Evolutionary conservation across 805 yeast genomes (phyloP), one percentile per base, ranked within the genome.

Genomic region (Ogataea pini): DNA sequence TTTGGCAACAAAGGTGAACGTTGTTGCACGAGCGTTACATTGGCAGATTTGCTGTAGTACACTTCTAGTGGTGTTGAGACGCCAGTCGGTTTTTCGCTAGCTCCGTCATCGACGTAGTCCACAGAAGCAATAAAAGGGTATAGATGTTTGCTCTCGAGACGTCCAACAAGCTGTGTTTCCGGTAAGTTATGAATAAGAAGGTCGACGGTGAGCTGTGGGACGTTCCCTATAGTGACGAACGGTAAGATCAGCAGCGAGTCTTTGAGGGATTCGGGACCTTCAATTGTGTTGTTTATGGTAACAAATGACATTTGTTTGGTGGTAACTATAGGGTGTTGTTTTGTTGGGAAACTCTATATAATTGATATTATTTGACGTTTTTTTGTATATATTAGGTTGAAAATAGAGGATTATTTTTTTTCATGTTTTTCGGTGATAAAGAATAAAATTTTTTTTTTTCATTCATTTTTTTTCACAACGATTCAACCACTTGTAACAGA

Each of bases 111-210:
- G 17, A 28, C 61, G 48, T 70, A 71, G 60, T 89, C 97, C 10
- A 77, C 69, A 1, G 97, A 95, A 0, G 96, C 86, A 0, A 84
- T 83, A 68, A 92, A 89, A 2, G 98, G 96, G 60, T 86, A 87
- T 7, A 90, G 65, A 54, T 72, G 78, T 2, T 70, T 64, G 44
- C 82, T 83, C 57, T 86, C 85, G 24, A 91, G 66, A 13, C 77
- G 60, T 9, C 78, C 81, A 3, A 84, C 72, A 32, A 77, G 77
- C 47, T 65, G 52, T 49, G 84, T 77, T 4, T 72, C 73, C 5
- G 62, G 55, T 19, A 78, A 67, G n/a, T 83, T 79, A 58, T 85
- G 85, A 8, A 90, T 71, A 20, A 92, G 67, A 25, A 91, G 71
- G 64, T 91, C 98, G 5, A 78, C 65, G 0, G 91, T 68, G 42